Conservation (phyloP, 441 rosid species). For the Aleurites moluccanus region DNA sequence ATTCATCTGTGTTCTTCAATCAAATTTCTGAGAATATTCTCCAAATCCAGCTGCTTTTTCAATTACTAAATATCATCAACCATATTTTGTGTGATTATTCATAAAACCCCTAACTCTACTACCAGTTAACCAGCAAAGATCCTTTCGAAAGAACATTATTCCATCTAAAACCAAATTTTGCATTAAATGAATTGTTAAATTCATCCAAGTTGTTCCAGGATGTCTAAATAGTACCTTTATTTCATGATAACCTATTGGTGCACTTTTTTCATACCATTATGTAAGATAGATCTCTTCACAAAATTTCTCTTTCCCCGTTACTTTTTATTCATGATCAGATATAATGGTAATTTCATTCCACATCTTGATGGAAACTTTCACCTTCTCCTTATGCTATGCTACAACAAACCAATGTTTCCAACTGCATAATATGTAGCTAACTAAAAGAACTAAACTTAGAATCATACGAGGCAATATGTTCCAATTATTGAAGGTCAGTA, state of each 20-base stretch:
- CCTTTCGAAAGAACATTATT: neutral
- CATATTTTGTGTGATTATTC: conserved; percentile 1
- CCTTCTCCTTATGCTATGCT: neutral
- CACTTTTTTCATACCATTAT: neutral
- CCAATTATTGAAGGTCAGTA: neutral
- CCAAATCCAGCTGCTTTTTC: neutral
- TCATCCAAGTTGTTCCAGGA: neutral
- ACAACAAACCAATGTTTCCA: neutral
- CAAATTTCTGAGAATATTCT: conserved; percentile 6
- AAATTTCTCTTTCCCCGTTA: neutral
- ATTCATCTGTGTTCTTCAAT: neutral
- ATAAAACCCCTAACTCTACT: neutral
- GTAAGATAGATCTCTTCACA: neutral
- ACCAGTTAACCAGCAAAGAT: neutral
- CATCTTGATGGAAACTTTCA: neutral
- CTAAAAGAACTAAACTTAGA: neutral
- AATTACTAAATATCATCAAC: neutral
- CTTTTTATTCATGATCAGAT: neutral
- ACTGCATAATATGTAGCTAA: neutral
- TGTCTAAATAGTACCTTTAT: neutral
- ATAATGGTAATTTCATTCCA: neutral
- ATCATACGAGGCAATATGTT: neutral
- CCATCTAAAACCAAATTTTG: neutral
- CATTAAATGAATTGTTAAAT: neutral
- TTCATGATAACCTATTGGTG: neutral